A percentile compares a stretch with the other conserved stretches of the same genome.
Conservation (phyloP, 129 eudicot genomes). For the Arctium lappa region DNA sequence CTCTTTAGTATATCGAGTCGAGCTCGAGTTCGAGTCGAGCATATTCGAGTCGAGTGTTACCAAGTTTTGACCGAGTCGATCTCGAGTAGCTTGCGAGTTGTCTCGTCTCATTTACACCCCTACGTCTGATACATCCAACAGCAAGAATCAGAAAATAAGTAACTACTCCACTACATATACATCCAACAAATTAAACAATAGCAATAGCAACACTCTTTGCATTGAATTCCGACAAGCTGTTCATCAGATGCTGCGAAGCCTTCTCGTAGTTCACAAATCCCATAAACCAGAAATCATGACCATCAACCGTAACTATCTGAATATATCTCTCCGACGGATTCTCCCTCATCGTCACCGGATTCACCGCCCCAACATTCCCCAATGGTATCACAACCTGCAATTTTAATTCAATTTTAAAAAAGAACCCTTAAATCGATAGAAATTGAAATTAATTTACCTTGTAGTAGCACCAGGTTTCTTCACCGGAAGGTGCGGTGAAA, state of each 20-base stretch:
- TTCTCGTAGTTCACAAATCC: constrained; percentile 86
- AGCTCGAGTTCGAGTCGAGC: too few species aligned
- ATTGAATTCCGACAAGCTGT: constrained; percentile 38
- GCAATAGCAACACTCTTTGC: constrained; percentile 2
- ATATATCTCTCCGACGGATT: constrained; percentile 58
- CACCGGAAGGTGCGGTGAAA: constrained; percentile 72
- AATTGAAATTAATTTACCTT: constrained; percentile 39
- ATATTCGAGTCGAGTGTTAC: too few species aligned
- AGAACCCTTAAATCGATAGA: not conserved
- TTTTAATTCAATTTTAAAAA: not conserved
- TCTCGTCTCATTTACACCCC: too few species aligned
- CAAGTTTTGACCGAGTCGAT: too few species aligned
- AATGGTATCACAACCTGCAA: constrained; percentile 60
- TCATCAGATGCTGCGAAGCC: constrained; percentile 62
- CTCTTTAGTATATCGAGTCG: too few species aligned
- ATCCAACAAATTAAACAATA: not conserved
- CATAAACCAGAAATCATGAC: constrained; percentile 95
- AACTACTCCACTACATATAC: not conserved
- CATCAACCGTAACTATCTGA: constrained; percentile 61
- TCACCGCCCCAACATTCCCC: constrained; percentile 52
- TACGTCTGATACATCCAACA: not conserved
- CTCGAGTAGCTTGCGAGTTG: too few species aligned
- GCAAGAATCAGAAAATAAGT: not conserved
- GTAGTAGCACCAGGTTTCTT: constrained; percentile 79
- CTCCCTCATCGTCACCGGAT: constrained; percentile 67